phyloP scores from a whole-genome alignment of 2,329 filamentous ascomycete genomes.

The Plectosphaerella plurivora region DNA sequence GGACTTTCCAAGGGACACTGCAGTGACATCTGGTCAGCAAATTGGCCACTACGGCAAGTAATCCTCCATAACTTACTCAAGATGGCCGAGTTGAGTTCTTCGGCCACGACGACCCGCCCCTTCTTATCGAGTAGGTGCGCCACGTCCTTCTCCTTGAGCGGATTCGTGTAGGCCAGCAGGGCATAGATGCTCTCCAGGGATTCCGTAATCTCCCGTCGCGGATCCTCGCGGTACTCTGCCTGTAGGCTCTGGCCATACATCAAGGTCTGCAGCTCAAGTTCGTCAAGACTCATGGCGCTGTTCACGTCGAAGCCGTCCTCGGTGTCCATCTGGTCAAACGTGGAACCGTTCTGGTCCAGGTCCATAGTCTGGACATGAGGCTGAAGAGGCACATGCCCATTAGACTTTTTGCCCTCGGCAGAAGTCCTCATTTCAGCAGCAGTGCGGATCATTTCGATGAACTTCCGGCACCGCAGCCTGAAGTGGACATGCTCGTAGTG shows the following conservation, averaged over 20 bases:
- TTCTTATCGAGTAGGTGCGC: constrained; percentile 72
- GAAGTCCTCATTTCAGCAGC: constrained; percentile 60
- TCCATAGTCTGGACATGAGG: constrained; percentile 49
- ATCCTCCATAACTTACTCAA: constrained; percentile 57
- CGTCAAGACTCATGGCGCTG: constrained; percentile 19
- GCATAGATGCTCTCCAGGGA: constrained; percentile 82
- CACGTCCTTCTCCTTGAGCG: constrained; percentile 68
- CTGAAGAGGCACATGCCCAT: constrained; percentile 38
- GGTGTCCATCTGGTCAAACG: constrained; percentile 49
- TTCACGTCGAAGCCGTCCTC: constrained; percentile 30
- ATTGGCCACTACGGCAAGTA: neutral
- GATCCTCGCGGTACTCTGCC: constrained; percentile 70
- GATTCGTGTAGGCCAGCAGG: constrained; percentile 80
- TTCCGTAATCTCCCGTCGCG: constrained; percentile 64
- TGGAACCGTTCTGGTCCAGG: constrained; percentile 44
- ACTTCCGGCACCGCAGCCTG: constrained; percentile 81
- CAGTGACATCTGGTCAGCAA: constrained; percentile 11
- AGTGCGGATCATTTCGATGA: constrained; percentile 87
- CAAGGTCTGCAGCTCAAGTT: constrained; percentile 65
- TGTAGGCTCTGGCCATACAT: constrained; percentile 75
- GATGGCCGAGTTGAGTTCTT: constrained; percentile 92
- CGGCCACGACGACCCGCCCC: constrained; percentile 74
- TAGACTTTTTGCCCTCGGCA: constrained; percentile 36
- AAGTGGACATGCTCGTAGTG: constrained; percentile 85
- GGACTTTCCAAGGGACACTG: constrained; percentile 87